A percentile compares a stretch with the other conserved stretches of the same genome.
These are phyloP conservation scores for Heliocybe sulcata DNA, from an alignment of 1,284 basidiomycete species.

Conservation along the genomic window DNA sequence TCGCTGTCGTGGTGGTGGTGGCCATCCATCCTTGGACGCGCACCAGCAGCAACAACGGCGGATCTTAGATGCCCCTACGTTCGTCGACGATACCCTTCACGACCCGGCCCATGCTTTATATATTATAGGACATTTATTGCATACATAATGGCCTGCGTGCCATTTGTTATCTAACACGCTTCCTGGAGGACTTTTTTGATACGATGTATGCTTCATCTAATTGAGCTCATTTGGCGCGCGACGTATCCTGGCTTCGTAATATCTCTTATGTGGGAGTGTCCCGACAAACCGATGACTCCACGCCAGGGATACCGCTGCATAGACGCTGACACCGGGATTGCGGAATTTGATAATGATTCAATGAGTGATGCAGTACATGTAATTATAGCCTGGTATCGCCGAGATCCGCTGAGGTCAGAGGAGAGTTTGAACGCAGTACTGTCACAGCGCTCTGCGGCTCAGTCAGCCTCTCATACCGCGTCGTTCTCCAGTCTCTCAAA, in stretches of 20 bases:
- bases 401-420: not conserved
- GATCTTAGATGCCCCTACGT: not conserved
- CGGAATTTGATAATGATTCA: no score
- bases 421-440: not conserved
- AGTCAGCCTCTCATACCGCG: not conserved
- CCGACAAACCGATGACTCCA: no score
- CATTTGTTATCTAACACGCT: not conserved
- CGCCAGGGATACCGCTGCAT: no score
- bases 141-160: not conserved
- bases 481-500: not conserved
- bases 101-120: not conserved
- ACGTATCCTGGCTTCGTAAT: no score
- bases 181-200: not conserved
- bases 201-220: not conserved
- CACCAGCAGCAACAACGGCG: not conserved
- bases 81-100: not conserved
- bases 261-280: no score
- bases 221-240: no score
- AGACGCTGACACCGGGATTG: no score
- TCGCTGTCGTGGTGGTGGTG: slow-evolving; percentile 49
- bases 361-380: no score
- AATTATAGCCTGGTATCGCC: no score
- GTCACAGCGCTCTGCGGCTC: not conserved
- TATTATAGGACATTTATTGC: not conserved
- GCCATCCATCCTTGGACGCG: not conserved